Evolutionary conservation across 768 basidiomycete species (phyloP).

Genomic region (Rhodotorula paludigena): DNA sequence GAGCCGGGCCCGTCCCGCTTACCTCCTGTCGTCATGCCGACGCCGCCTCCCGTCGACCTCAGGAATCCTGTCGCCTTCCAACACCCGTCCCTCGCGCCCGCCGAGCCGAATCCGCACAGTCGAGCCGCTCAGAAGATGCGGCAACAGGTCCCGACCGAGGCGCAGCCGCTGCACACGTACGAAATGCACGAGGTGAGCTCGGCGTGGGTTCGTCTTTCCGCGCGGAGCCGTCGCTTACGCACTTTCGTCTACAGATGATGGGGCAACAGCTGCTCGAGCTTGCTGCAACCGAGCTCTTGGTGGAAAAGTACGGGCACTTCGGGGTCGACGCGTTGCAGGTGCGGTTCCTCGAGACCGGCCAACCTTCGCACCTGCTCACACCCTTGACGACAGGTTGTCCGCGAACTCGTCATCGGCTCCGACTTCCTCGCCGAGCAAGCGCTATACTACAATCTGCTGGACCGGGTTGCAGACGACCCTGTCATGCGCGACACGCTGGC

Average conservation of each 20-base stretch:
- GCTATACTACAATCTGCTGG: slow-evolving; percentile 1
- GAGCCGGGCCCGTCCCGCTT: too few relatives aligned
- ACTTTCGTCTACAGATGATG: background rate
- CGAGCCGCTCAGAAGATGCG: background rate
- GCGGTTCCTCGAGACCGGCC: background rate
- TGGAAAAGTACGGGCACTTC: background rate
- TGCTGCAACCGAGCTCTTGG: slow-evolving; percentile 6
- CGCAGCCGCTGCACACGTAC: background rate
- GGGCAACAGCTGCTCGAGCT: background rate
- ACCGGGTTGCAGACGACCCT: background rate
- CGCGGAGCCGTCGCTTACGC: too few relatives aligned
- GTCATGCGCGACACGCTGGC: background rate
- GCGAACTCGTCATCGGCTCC: background rate
- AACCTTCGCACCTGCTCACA: too few relatives aligned
- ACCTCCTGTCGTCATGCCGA: too few relatives aligned
- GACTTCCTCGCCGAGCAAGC: background rate
- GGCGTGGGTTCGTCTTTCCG: background rate
- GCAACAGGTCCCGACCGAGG: too few relatives aligned
- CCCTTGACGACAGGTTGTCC: background rate
- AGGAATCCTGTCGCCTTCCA: background rate
- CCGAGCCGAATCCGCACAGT: background rate
- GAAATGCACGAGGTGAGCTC: slow-evolving; percentile 3
- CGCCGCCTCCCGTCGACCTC: too few relatives aligned
- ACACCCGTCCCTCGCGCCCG: background rate
- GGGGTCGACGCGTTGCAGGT: background rate